Percentiles rank a stretch among this genome's conserved stretches.
Conservation (phyloP, 1,284 basidiomycete genomes). For the Sporisorium sorghi region DNA sequence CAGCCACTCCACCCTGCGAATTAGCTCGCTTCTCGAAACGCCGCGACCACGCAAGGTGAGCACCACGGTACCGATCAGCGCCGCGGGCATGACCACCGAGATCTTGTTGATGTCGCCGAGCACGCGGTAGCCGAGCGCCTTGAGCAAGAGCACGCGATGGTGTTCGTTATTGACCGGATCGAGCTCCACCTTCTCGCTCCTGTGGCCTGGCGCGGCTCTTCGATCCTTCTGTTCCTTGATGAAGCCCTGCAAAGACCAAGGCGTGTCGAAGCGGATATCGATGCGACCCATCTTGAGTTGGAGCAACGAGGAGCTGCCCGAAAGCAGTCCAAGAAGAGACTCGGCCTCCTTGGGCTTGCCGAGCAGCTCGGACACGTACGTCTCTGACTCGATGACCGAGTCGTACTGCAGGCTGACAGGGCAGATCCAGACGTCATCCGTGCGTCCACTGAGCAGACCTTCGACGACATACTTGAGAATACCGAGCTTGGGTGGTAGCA, state of each 20-base stretch:
- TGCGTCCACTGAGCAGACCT: conserved; percentile 63
- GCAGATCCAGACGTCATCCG: conserved; percentile 69
- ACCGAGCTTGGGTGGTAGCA: conserved; percentile 70
- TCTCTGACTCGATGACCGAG: conserved; percentile 70
- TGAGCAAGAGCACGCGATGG: conserved; percentile 65
- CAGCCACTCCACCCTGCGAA: conserved; percentile 67
- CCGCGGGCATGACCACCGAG: conserved; percentile 70
- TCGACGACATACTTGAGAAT: conserved; percentile 70
- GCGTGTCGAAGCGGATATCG: conserved; percentile 70
- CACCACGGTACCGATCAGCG: conserved; percentile 69
- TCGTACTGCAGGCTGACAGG: conserved; percentile 70
- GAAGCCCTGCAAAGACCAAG: conserved; percentile 69
- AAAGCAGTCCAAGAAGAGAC: conserved; percentile 67
- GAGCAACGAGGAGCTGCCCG: conserved; percentile 65
- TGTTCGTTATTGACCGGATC: conserved; percentile 51
- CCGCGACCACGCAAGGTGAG: conserved; percentile 69
- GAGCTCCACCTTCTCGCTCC: conserved; percentile 44
- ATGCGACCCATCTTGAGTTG: conserved; percentile 69
- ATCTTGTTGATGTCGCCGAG: conserved; percentile 69
- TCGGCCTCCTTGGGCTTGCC: conserved; percentile 71
- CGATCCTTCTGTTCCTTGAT: conserved; percentile 65
- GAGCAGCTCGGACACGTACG: conserved; percentile 69
- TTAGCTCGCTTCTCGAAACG: conserved; percentile 68
- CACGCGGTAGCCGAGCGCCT: conserved; percentile 69
- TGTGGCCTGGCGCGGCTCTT: conserved; percentile 39